These are phyloP conservation scores for Marchantia paleacea DNA, from an alignment of 225 moss, liverwort and hornwort genomes.

Conservation along the genomic window DNA sequence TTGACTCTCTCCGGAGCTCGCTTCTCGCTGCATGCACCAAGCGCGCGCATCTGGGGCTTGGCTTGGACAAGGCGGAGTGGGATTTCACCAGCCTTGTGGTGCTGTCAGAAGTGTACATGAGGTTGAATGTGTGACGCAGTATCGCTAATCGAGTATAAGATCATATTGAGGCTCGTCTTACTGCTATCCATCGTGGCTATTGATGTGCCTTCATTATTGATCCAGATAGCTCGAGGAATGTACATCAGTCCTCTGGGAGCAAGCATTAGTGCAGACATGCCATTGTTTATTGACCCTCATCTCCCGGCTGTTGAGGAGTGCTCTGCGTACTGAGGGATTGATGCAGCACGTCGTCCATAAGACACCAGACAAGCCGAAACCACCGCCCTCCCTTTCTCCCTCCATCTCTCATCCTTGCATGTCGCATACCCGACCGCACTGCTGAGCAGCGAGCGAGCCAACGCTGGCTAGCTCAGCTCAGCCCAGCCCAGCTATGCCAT, in stretches of 20 bases:
- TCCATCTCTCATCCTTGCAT: not conserved
- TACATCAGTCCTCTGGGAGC: not conserved
- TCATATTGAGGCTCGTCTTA: too few relatives aligned
- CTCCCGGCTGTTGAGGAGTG: not conserved
- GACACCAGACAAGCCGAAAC: constrained; percentile 12
- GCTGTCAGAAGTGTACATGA: too few relatives aligned
- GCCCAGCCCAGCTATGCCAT: not conserved
- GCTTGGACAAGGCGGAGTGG: too few relatives aligned
- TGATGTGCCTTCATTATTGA: not conserved
- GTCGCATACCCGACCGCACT: constrained; percentile 3
- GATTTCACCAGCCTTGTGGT: too few relatives aligned
- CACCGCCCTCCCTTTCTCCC: not conserved
- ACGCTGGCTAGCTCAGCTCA: not conserved
- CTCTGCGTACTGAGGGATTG: not conserved
- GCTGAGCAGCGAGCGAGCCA: not conserved
- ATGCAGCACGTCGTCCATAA: constrained; percentile 9
- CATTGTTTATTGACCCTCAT: not conserved
- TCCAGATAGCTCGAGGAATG: not conserved
- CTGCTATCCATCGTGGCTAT: not conserved
- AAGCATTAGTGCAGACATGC: not conserved
- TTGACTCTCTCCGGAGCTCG: too few relatives aligned
- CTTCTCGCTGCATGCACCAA: too few relatives aligned
- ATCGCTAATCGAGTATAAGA: too few relatives aligned
- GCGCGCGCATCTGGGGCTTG: too few relatives aligned
- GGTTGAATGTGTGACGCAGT: too few relatives aligned